These are phyloP conservation scores for Arbutus unedo DNA, from an alignment of 148 eudicot genomes.

Conservation along the genomic window DNA sequence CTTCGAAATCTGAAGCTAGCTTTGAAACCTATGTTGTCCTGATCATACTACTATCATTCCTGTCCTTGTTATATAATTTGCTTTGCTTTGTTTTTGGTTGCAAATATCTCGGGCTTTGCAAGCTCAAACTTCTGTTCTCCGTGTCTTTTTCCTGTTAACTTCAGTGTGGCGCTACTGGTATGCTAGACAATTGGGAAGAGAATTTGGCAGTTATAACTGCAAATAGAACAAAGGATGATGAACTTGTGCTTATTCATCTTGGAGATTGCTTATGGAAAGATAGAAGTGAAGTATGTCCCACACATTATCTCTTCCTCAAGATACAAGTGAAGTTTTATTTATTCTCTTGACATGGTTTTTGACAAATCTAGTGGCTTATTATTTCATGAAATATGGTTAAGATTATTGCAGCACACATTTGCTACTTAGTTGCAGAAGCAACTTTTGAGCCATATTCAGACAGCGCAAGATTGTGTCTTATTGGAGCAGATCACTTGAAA, in stretches of 20 bases:
- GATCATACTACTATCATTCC: background rate
- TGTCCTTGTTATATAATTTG: background rate
- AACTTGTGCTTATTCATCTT: constrained; percentile 86
- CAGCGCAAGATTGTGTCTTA: constrained; percentile 79
- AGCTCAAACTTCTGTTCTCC: constrained; percentile 7
- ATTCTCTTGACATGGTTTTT: background rate
- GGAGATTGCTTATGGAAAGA: constrained; percentile 91
- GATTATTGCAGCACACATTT: constrained; percentile 81
- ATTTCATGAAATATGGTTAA: constrained; percentile 30
- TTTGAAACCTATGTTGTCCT: background rate
- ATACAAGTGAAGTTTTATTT: background rate
- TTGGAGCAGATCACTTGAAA: constrained; percentile 89
- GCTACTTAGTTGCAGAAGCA: constrained; percentile 89
- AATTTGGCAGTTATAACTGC: constrained; percentile 82
- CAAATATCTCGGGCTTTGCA: constrained; percentile 4
- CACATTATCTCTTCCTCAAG: constrained; percentile 6
- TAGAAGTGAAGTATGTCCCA: constrained; percentile 57
- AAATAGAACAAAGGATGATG: constrained; percentile 82
- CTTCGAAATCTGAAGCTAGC: background rate
- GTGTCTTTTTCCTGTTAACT: constrained; percentile 5
- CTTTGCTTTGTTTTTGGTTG: background rate
- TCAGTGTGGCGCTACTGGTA: constrained; percentile 56
- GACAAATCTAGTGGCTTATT: background rate
- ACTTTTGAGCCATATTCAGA: constrained; percentile 76
- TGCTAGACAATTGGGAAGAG: constrained; percentile 87